These are phyloP conservation scores for Cichorium intybus DNA, from an alignment of 140 eudicot species.

Conservation along the genomic window DNA sequence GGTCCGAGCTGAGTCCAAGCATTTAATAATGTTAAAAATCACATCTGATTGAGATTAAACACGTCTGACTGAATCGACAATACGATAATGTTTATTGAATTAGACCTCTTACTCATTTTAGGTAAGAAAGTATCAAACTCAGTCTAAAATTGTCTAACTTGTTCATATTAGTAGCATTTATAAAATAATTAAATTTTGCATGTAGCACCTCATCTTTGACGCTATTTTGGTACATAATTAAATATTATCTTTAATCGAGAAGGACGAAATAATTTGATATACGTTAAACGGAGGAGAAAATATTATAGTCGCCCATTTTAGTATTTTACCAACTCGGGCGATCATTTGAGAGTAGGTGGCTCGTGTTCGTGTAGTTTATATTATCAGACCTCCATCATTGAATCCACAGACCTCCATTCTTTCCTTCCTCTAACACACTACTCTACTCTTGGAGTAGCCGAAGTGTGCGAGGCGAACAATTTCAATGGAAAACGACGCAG, in stretches of 20 bases:
- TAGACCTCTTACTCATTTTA: too few species aligned
- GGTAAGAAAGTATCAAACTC: too few species aligned
- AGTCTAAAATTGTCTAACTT: too few species aligned
- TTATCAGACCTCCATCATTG: background rate
- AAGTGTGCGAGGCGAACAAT: background rate
- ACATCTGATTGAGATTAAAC: too few species aligned
- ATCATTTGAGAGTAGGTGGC: background rate
- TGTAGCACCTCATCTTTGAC: too few species aligned
- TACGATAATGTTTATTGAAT: too few species aligned
- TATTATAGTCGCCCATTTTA: background rate
- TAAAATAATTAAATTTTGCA: too few species aligned
- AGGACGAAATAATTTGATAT: background rate
- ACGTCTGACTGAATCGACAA: too few species aligned
- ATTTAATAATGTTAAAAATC: too few species aligned
- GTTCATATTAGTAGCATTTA: too few species aligned
- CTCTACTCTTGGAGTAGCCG: background rate
- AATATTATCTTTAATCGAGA: background rate
- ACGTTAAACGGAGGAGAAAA: background rate
- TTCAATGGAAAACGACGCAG: constrained; percentile 26
- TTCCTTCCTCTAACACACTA: background rate
- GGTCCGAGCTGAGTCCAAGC: too few species aligned
- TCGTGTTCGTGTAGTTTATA: background rate
- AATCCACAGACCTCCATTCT: background rate
- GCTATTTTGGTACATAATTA: too few species aligned
- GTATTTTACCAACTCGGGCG: background rate